Percentiles rank a stretch among this genome's conserved stretches.
phyloP scores from a whole-genome alignment of 257 asterid species.

The Solanum chmielewskii region DNA sequence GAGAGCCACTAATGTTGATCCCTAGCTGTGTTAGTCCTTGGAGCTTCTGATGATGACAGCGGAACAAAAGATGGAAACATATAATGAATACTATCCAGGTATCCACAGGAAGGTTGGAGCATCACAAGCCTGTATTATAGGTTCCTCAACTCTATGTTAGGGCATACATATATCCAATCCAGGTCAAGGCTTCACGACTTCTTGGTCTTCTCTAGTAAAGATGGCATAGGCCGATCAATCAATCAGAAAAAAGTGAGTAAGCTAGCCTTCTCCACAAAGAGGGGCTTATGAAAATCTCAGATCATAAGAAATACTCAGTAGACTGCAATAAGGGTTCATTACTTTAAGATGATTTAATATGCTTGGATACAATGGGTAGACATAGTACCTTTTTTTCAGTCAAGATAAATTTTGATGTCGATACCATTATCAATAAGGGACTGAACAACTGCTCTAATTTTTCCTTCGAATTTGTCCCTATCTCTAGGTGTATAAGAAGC shows the following conservation, averaged over 20 bases:
- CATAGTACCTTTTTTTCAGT: conserved; percentile 18
- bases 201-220: background rate
- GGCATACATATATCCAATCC: background rate
- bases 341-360: background rate
- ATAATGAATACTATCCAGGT: background rate
- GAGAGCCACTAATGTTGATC: background rate
- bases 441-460: conserved; percentile 89
- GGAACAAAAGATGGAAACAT: background rate
- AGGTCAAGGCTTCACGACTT: background rate
- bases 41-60: background rate
- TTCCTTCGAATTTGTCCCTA: conserved; percentile 90
- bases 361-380: background rate
- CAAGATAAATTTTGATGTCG: conserved; percentile 80
- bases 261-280: background rate
- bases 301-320: background rate
- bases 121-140: background rate
- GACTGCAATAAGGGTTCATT: background rate
- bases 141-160: background rate
- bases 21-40: background rate
- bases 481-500: conserved; percentile 86
- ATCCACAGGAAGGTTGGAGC: background rate
- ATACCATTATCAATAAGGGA: conserved; percentile 88
- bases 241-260: background rate
- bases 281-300: background rate
- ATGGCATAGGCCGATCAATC: background rate